Evolutionary conservation across 441 rosid species (phyloP).

Genomic region (Gossypium schwendimanii): DNA sequence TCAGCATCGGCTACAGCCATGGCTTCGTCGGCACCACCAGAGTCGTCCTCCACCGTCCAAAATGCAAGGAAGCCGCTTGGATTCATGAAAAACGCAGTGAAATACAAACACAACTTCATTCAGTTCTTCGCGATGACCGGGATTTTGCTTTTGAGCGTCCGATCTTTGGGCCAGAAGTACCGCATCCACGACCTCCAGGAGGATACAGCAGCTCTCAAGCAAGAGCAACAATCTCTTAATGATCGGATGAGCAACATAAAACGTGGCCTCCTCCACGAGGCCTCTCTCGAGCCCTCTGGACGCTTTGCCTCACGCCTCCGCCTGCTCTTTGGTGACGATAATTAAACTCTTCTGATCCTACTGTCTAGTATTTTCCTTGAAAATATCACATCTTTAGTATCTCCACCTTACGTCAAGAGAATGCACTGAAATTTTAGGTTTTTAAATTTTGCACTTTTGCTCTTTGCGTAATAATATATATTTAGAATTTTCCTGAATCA

Average conservation of each 20-base stretch:
- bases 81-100: constrained; percentile 43
- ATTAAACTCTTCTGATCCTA: constrained; percentile 9
- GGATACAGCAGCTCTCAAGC: constrained; percentile 49
- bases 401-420: not conserved
- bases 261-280: constrained; percentile 52
- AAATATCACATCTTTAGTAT: not conserved
- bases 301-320: constrained; percentile 66
- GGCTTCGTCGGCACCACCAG: constrained; percentile 38
- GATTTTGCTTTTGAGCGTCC: constrained; percentile 55
- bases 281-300: constrained; percentile 70
- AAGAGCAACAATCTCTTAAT: constrained; percentile 45
- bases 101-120: constrained; percentile 49
- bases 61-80: constrained; percentile 36
- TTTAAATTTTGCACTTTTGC: not conserved
- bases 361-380: constrained; percentile 1
- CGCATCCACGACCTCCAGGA: constrained; percentile 56
- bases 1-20: not conserved
- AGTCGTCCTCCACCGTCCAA: constrained; percentile 27
- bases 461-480: not conserved
- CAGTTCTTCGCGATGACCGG: constrained; percentile 70
- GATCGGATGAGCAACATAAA: constrained; percentile 52
- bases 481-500: not conserved
- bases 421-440: not conserved
- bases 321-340: constrained; percentile 45
- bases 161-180: constrained; percentile 80